Conservation (phyloP, 495 filamentous ascomycete genomes). For the Penicillium lagena region DNA sequence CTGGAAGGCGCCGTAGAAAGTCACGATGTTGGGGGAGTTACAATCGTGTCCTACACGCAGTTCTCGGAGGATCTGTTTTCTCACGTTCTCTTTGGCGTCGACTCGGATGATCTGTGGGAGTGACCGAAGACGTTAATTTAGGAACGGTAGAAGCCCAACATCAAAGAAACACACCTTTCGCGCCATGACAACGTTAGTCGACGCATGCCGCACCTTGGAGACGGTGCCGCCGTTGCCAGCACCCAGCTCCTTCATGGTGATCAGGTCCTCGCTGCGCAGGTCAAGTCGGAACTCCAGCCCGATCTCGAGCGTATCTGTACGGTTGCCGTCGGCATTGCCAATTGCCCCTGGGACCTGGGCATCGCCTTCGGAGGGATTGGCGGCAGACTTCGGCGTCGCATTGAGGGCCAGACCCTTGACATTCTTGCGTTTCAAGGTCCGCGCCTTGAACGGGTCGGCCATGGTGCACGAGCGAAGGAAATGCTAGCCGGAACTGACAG, state of each 20-base stretch:
- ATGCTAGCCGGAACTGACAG: too few species aligned
- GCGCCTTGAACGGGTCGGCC: conserved; percentile 78
- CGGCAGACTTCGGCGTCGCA: conserved; percentile 53
- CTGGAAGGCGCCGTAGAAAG: conserved; percentile 94
- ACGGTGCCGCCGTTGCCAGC: conserved; percentile 96
- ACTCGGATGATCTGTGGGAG: conserved; percentile 82
- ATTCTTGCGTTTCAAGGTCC: conserved; percentile 96
- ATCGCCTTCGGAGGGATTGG: conserved; percentile 53
- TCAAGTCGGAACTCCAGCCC: conserved; percentile 95
- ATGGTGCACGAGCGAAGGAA: conserved; percentile 36
- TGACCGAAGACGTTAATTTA: conserved; percentile 2
- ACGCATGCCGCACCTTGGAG: conserved; percentile 92
- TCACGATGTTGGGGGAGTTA: conserved; percentile 92
- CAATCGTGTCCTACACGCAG: conserved; percentile 98
- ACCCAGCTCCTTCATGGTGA: conserved; percentile 89
- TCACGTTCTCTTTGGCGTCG: conserved; percentile 92
- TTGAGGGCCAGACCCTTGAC: conserved; percentile 88
- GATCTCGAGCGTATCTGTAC: conserved; percentile 82
- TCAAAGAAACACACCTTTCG: conserved; percentile 65
- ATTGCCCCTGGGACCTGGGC: conserved; percentile 52
- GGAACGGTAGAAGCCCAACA: neutral
- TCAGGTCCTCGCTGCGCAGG: conserved; percentile 82
- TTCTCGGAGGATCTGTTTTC: conserved; percentile 92
- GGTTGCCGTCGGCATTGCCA: conserved; percentile 53
- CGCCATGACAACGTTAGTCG: conserved; percentile 94